phyloP scores from a whole-genome alignment of 768 basidiomycete genomes.

The Pleurotus platypus region DNA sequence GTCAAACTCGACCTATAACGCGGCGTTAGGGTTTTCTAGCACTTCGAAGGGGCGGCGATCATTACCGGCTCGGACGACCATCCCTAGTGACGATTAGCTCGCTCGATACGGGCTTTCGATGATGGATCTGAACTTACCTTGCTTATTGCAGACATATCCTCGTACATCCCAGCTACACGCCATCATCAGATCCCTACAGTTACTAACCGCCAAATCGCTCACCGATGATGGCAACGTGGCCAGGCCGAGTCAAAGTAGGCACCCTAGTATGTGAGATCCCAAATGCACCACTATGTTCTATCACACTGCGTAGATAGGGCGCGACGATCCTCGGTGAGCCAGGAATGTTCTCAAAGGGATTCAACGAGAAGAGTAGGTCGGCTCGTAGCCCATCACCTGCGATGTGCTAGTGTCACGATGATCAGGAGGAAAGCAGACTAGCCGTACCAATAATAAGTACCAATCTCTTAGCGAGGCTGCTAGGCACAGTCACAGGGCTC shows the following conservation, averaged over 20 bases:
- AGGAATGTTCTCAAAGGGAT: conserved; percentile 54
- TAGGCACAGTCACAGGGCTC: conserved; percentile 44
- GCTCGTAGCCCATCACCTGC: conserved; percentile 81
- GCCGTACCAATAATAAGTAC: conserved; percentile 73
- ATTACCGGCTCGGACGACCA: conserved; percentile 81
- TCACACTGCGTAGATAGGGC: conserved; percentile 69
- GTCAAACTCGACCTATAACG: conserved; percentile 69
- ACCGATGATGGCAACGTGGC: conserved; percentile 88
- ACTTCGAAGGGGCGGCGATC: too few relatives aligned
- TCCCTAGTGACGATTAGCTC: conserved; percentile 40
- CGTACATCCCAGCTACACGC: conserved; percentile 75
- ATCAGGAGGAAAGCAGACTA: not conserved
- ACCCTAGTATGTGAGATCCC: conserved; percentile 85
- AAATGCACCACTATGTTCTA: conserved; percentile 66
- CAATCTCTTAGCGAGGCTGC: conserved; percentile 61
- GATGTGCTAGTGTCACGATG: not conserved
- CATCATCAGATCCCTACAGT: not conserved
- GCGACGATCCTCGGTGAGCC: conserved; percentile 59
- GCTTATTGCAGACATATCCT: conserved; percentile 84
- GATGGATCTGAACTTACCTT: conserved; percentile 43
- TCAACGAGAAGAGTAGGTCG: conserved; percentile 66
- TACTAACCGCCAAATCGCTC: conserved; percentile 5
- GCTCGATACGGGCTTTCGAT: not conserved
- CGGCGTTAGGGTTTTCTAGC: conserved; percentile 12
- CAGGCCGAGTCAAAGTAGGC: conserved; percentile 84